Conservation (phyloP, 2,329 filamentous ascomycete genomes). For the Alternaria triticimaculans region DNA sequence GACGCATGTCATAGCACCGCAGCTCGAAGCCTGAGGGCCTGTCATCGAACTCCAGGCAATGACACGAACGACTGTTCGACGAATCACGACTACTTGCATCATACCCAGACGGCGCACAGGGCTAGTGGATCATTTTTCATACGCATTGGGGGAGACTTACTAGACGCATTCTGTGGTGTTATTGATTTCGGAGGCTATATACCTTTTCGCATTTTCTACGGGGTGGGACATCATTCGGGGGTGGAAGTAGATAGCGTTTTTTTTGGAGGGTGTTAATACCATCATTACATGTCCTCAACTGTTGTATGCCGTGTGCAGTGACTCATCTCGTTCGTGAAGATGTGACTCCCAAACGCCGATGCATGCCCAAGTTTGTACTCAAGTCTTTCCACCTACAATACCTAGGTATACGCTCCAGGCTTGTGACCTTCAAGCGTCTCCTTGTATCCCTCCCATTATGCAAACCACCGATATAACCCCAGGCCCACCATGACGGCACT, state of each 20-base stretch:
- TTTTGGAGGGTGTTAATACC: not conserved
- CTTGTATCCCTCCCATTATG: constrained; percentile 15
- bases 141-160: constrained; percentile 31
- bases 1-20: constrained; percentile 42
- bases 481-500: constrained; percentile 51
- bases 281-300: not conserved
- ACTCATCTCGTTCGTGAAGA: not conserved
- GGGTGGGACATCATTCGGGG: constrained; percentile 21
- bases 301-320: not conserved
- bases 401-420: not conserved
- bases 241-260: not conserved
- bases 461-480: constrained; percentile 53
- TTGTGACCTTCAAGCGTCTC: not conserved
- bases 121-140: constrained; percentile 18
- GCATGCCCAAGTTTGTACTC: not conserved
- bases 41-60: not conserved
- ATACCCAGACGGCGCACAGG: constrained; percentile 28
- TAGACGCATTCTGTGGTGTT: constrained; percentile 36
- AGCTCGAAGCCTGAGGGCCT: not conserved
- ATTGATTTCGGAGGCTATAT: constrained; percentile 22
- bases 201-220: constrained; percentile 13
- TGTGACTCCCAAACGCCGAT: not conserved
- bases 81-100: constrained; percentile 28
- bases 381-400: not conserved
- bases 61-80: constrained; percentile 10